Base-by-base conservation (phyloP, 2,329 filamentous ascomycete species). In the Epichloe amarillans region DNA sequence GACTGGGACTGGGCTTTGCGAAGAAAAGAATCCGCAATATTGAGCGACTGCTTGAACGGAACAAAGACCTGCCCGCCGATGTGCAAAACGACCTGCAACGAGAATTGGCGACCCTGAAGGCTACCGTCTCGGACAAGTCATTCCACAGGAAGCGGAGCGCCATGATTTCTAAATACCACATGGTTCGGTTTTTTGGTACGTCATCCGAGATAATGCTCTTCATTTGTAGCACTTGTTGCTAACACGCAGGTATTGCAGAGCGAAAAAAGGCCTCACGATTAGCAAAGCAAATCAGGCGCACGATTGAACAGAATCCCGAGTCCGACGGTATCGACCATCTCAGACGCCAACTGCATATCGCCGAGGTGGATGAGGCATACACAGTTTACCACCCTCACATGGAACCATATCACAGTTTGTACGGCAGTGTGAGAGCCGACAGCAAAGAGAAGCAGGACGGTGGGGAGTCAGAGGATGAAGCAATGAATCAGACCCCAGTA, bases 131-230 rank as follows among this genome's bases (percentile, higher is more conserved):
- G 4, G 73, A 77, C 55, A 73, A 76, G 46, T 70, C 77, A 53
- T 73, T 75, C 52, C 79, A 81, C 59, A 82, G 80, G 67, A 75
- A 74, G 61, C 75, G 80, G 57, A 75, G 75, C 58, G 74, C 80
- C 53, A 87, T 90, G 78, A 88, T 90, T 55, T 73, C 73, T 47
- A 85, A 83, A 64, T 93, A 89, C 60, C 86, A 91, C 64, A 90
- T 88, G 78, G 80, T 91, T 47, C 74, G 87, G 30, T 93, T 93
- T 64, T 91, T 91, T 66, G 87, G 86, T 86, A 72, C 11, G 57
- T 40, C 19, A 3, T 21, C 5, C 19, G n/a, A 30, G 8, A 30
- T 30, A 11, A 30, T 30, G 11, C 40, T 23, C 40, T 5, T 42
- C 21, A 12, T 42, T 5, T 42, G 19, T 3, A n/a, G 33, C 12